These are phyloP conservation scores for Pestalotiopsis sp. DNA, from an alignment of 2,329 filamentous ascomycete species.

Conservation along the genomic window DNA sequence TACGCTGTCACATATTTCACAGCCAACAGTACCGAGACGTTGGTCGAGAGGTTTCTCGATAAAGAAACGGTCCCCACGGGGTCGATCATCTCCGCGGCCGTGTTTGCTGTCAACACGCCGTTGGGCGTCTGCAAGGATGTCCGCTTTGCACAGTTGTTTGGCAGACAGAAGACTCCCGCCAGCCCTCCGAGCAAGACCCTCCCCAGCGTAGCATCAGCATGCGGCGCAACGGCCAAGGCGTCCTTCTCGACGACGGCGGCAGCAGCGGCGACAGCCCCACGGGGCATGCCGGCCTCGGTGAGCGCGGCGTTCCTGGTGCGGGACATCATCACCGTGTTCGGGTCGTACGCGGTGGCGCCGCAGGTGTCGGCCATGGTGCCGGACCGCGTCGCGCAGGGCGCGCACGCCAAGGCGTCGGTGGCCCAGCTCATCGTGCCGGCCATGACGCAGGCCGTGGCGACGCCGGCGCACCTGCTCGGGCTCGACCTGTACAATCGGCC, in stretches of 20 bases:
- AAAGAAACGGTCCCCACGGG: constrained; percentile 27
- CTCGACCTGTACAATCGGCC: constrained; percentile 24
- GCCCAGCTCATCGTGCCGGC: constrained; percentile 32
- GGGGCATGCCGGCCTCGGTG: constrained; percentile 23
- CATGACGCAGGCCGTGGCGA: constrained; percentile 32
- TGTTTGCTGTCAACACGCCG: constrained; percentile 33
- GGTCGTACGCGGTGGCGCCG: constrained; percentile 32
- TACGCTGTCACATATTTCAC: constrained; percentile 32
- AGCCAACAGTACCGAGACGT: constrained; percentile 29
- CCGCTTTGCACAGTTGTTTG: constrained; percentile 31
- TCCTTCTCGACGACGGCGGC: constrained; percentile 12
- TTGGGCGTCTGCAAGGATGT: constrained; percentile 35
- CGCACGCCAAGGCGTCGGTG: constrained; percentile 28
- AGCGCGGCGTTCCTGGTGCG: constrained; percentile 29
- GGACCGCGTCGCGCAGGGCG: constrained; percentile 23
- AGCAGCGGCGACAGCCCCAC: constrained; percentile 4
- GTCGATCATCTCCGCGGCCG: constrained; percentile 22
- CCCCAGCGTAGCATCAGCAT: neutral
- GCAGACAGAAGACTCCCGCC: constrained; percentile 6
- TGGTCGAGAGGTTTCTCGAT: constrained; percentile 24
- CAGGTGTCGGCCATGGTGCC: constrained; percentile 28
- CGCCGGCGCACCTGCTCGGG: constrained; percentile 31
- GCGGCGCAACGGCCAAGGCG: neutral
- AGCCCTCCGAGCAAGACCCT: neutral
- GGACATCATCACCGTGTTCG: constrained; percentile 35